Percentiles rank a stretch among this genome's conserved stretches.
Evolutionary conservation across 2,329 filamentous ascomycete species (phyloP).

Genomic region (Dactylonectria estremocensis): DNA sequence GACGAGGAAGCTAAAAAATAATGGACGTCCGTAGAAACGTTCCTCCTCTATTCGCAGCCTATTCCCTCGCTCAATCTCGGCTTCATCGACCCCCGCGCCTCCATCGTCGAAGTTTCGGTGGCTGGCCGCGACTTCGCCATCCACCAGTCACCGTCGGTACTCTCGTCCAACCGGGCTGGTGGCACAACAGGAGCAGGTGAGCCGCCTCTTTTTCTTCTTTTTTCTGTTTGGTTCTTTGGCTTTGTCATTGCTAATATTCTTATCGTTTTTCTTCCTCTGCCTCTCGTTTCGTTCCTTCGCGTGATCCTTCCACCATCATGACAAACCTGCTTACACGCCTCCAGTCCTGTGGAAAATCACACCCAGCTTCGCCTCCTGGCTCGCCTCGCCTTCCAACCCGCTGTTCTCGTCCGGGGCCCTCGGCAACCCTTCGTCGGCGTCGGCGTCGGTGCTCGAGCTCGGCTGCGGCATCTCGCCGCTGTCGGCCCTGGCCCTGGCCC

Average conservation of each 20-base stretch:
- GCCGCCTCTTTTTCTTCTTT: constrained; percentile 26
- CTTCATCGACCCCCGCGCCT: constrained; percentile 82
- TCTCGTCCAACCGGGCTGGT: constrained; percentile 81
- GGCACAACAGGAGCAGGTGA: constrained; percentile 69
- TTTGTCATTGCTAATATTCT: too few species aligned
- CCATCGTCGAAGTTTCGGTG: constrained; percentile 77
- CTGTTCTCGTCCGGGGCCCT: constrained; percentile 71
- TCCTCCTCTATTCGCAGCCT: constrained; percentile 84
- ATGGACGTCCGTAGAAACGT: constrained; percentile 78
- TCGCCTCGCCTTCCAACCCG: constrained; percentile 74
- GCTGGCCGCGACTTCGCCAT: constrained; percentile 80
- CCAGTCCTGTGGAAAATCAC: constrained; percentile 93
- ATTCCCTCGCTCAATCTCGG: constrained; percentile 85
- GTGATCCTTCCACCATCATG: background rate
- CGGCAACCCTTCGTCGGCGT: constrained; percentile 56
- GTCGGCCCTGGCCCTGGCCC: constrained; percentile 78
- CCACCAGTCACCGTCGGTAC: constrained; percentile 85
- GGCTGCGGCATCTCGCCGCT: constrained; percentile 91
- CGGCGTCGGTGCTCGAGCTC: constrained; percentile 81
- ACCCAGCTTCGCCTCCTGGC: constrained; percentile 85
- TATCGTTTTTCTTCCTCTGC: background rate
- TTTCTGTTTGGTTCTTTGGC: too few species aligned
- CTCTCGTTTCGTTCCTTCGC: background rate
- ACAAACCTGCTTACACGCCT: constrained; percentile 13
- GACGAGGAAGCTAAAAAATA: background rate